phyloP scores from a whole-genome alignment of 2,329 filamentous ascomycete genomes.

The Aspergillus fructus region DNA sequence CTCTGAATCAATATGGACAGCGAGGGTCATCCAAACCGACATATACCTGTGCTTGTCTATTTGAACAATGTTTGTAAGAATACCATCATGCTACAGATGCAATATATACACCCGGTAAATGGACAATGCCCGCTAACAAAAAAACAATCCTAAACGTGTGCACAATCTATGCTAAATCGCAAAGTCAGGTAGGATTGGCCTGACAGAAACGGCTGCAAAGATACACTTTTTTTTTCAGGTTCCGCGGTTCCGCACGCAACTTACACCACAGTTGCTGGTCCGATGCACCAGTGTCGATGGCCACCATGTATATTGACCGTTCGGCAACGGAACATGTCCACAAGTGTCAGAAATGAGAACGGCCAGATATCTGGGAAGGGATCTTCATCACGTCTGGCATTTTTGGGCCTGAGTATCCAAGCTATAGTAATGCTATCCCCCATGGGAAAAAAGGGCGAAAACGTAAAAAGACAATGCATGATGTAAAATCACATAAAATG shows the following conservation, averaged over 20 bases:
- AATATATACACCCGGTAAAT: conserved; percentile 1
- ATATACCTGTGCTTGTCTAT: background rate
- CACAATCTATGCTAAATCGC: conserved; percentile 4
- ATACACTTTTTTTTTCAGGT: background rate
- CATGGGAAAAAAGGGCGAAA: conserved; percentile 3
- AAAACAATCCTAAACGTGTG: background rate
- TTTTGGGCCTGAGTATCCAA: conserved; percentile 21
- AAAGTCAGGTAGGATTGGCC: background rate
- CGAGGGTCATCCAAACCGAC: background rate
- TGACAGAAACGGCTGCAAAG: background rate
- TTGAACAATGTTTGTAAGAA: background rate
- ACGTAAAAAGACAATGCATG: conserved; percentile 10
- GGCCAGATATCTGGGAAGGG: background rate
- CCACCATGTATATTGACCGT: background rate
- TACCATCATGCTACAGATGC: background rate
- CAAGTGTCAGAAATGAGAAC: background rate
- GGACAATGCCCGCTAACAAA: background rate
- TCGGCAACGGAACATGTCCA: background rate
- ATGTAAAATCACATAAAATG: conserved; percentile 10
- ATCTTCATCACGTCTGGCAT: conserved; percentile 5
- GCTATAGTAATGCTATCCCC: conserved; percentile 19
- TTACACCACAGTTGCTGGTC: background rate
- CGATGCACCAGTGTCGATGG: background rate
- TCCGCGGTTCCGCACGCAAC: background rate
- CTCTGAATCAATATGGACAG: background rate